phyloP scores from a whole-genome alignment of 2,329 filamentous ascomycete species.

The Aschersonia sp. region DNA sequence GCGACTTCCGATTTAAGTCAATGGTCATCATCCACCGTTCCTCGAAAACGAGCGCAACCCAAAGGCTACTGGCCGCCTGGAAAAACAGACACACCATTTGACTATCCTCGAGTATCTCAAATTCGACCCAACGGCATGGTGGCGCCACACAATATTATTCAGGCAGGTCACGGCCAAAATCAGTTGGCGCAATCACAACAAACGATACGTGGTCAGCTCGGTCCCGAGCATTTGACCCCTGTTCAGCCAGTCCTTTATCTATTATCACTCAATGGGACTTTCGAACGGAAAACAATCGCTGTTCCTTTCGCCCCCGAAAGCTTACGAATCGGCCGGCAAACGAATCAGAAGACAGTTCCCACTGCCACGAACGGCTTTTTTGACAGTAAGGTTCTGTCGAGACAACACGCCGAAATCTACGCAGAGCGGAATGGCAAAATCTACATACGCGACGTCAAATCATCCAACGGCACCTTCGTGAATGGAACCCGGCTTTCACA shows the following conservation, averaged over 20 bases:
- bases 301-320: slow-evolving; percentile 92
- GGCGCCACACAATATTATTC: slow-evolving; percentile 16
- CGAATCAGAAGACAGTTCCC: slow-evolving; percentile 89
- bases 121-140: slow-evolving; percentile 29
- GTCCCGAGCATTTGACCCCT: slow-evolving; percentile 41
- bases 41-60: slow-evolving; percentile 36
- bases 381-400: slow-evolving; percentile 91
- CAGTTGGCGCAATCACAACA: slow-evolving; percentile 29
- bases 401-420: slow-evolving; percentile 94
- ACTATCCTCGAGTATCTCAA: slow-evolving; percentile 29
- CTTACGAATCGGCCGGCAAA: slow-evolving; percentile 86
- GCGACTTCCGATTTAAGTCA: slow-evolving; percentile 32
- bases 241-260: slow-evolving; percentile 71
- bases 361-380: slow-evolving; percentile 90
- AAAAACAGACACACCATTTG: slow-evolving; percentile 31
- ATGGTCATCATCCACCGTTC: slow-evolving; percentile 31
- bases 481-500: slow-evolving; percentile 81
- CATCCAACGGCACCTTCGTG: slow-evolving; percentile 96
- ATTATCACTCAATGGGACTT: slow-evolving; percentile 84
- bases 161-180: slow-evolving; percentile 15
- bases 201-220: slow-evolving; percentile 43
- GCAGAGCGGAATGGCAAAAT: slow-evolving; percentile 76
- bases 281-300: slow-evolving; percentile 90
- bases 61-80: slow-evolving; percentile 35
- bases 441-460: slow-evolving; percentile 94